Conservation (phyloP, 176 grass and related monocot genomes). For the Aegilops longissima region DNA sequence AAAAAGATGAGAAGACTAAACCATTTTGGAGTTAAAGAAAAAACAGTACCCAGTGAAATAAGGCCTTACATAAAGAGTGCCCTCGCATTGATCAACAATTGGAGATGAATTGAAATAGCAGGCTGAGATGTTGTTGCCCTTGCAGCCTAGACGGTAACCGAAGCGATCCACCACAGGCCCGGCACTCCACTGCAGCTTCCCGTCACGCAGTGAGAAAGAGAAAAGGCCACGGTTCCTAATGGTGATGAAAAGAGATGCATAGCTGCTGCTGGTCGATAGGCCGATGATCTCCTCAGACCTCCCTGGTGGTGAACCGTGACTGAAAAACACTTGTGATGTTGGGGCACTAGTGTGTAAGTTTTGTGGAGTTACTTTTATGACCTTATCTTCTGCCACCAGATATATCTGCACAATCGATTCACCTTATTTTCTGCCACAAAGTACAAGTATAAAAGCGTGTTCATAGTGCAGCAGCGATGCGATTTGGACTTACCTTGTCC, state of each 20-base stretch:
- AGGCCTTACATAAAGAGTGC: conserved; percentile 71
- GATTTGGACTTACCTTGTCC: conserved; percentile 42
- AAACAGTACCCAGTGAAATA: neutral
- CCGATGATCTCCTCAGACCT: conserved; percentile 67
- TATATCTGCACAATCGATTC: conserved; percentile 55
- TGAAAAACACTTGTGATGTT: conserved; percentile 52
- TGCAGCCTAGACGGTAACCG: conserved; percentile 54
- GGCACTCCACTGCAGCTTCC: conserved; percentile 55
- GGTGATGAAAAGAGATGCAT: conserved; percentile 61
- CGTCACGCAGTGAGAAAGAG: conserved; percentile 39
- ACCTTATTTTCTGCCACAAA: neutral
- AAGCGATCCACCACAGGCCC: conserved; percentile 47
- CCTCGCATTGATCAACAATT: conserved; percentile 61
- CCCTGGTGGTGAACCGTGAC: conserved; percentile 38
- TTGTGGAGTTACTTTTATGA: conserved; percentile 59
- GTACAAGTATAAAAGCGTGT: neutral
- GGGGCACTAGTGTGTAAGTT: conserved; percentile 27
- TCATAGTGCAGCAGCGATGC: neutral
- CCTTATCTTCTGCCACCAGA: conserved; percentile 63
- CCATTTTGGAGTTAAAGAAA: neutral
- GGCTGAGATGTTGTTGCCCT: conserved; percentile 39
- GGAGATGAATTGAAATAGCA: conserved; percentile 84
- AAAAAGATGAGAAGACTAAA: neutral
- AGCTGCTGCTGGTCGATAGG: conserved; percentile 34
- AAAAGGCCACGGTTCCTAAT: conserved; percentile 67